phyloP scores from a whole-genome alignment of 2,329 filamentous ascomycete species.

The Westerdykella aurantiaca region DNA sequence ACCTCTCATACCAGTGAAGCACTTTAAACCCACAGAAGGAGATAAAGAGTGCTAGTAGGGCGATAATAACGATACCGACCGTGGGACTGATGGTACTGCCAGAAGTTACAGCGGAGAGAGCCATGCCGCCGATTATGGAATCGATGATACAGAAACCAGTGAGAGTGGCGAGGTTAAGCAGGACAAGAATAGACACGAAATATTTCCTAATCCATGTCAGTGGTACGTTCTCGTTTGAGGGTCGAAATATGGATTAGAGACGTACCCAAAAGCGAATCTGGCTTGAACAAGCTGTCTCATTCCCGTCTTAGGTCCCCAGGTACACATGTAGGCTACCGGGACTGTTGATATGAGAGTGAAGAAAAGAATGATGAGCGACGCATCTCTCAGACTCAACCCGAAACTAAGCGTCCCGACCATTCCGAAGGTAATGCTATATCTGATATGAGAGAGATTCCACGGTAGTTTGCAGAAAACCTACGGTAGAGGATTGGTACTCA shows the following conservation, averaged over 20 bases:
- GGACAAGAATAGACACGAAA: conserved; percentile 53
- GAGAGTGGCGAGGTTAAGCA: conserved; percentile 59
- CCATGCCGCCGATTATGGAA: conserved; percentile 55
- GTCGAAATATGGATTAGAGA: background rate
- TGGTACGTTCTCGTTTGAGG: background rate
- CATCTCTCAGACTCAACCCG: conserved; percentile 52
- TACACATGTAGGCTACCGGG: conserved; percentile 53
- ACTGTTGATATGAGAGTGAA: conserved; percentile 53
- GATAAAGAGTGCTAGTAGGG: conserved; percentile 52
- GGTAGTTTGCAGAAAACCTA: conserved; percentile 37
- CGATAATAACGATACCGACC: conserved; percentile 58
- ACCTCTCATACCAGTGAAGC: conserved; percentile 55
- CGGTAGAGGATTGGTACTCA: conserved; percentile 54
- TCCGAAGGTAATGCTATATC: conserved; percentile 53
- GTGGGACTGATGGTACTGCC: conserved; percentile 44
- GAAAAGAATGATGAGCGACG: conserved; percentile 57
- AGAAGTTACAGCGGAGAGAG: conserved; percentile 29
- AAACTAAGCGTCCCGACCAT: conserved; percentile 55
- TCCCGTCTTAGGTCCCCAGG: conserved; percentile 56
- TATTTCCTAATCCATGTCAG: conserved; percentile 35
- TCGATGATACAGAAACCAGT: conserved; percentile 60
- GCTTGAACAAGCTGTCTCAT: conserved; percentile 63
- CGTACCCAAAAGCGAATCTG: conserved; percentile 55
- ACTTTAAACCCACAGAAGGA: conserved; percentile 56
- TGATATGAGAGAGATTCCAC: background rate